Percentiles rank a stretch among this genome's conserved stretches.
phyloP scores from a whole-genome alignment of 768 basidiomycete genomes.

The Dictyophora rubrovolvata region DNA sequence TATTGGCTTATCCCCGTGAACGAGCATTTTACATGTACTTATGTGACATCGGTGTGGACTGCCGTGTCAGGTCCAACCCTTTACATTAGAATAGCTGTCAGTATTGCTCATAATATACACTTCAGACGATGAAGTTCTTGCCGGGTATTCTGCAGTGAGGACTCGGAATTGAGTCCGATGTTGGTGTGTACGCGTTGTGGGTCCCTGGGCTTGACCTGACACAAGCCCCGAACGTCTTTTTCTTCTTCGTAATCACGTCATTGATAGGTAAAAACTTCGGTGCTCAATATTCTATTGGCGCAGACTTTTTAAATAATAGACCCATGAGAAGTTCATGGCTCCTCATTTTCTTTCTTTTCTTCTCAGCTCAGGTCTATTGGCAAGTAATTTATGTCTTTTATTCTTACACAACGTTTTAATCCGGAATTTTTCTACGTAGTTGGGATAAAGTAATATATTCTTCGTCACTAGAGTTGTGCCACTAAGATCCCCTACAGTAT shows the following conservation, averaged over 20 bases:
- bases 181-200: conserved; percentile 6
- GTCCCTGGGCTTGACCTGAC: not conserved
- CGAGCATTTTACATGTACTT: too few species aligned
- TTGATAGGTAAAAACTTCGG: too few species aligned
- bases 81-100: too few species aligned
- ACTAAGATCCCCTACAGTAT: conserved; percentile 40
- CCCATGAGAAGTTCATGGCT: conserved; percentile 27
- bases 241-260: not conserved
- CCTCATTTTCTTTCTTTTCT: conserved; percentile 33
- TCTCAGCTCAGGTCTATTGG: conserved; percentile 51
- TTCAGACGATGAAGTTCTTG: too few species aligned
- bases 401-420: not conserved
- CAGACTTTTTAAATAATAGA: too few species aligned
- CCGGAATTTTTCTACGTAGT: too few species aligned
- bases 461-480: not conserved
- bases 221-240: not conserved
- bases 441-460: conserved; percentile 10
- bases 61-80: too few species aligned
- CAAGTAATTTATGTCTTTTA: conserved; percentile 28
- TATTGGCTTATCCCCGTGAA: too few species aligned
- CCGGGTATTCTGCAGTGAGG: too few species aligned
- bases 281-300: too few species aligned
- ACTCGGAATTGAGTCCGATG: not conserved
- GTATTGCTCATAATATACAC: too few species aligned
- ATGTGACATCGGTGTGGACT: too few species aligned